Percentiles rank a stretch among this genome's conserved stretches.
Conservation (phyloP, 2,329 filamentous ascomycete genomes). For the Aspergillus spinulosporus region DNA sequence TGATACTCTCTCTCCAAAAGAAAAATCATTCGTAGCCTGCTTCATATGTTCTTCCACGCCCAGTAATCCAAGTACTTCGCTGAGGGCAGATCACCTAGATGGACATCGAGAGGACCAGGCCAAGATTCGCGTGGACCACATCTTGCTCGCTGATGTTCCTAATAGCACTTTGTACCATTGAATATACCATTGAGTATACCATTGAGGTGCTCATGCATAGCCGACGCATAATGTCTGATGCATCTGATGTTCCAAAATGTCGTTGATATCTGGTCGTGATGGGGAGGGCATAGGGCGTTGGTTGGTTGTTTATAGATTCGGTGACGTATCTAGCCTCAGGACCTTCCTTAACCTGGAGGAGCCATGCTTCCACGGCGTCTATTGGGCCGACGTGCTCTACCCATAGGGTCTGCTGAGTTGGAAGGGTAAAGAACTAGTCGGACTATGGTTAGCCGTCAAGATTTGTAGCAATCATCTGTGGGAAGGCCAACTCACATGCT, state of each 20-base stretch:
- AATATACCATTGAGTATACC: conserved; percentile 19
- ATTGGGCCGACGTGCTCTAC: conserved; percentile 23
- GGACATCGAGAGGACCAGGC: conserved; percentile 21
- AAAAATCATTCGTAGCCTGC: conserved; percentile 19
- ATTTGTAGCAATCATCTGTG: not conserved
- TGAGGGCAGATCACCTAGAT: conserved; percentile 21
- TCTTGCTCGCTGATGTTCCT: conserved; percentile 21
- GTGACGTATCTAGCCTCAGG: conserved; percentile 23
- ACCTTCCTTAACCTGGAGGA: conserved; percentile 20
- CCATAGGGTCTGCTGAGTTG: conserved; percentile 26
- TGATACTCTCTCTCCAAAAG: conserved; percentile 18
- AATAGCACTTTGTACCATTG: too few relatives aligned
- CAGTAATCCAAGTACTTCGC: conserved; percentile 15
- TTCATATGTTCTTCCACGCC: conserved; percentile 19
- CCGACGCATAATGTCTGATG: conserved; percentile 24
- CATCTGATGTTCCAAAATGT: conserved; percentile 19
- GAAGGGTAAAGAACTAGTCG: conserved; percentile 29
- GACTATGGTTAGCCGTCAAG: not conserved
- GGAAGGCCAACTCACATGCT: conserved; percentile 22
- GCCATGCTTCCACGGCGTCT: conserved; percentile 26
- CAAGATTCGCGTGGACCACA: conserved; percentile 19
- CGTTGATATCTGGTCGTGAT: not conserved
- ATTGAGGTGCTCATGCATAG: conserved; percentile 25
- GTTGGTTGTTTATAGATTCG: conserved; percentile 16
- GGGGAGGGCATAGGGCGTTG: too few relatives aligned